Evolutionary conservation across 2,329 filamentous ascomycete species (phyloP), one percentile per base, ranked within the genome.

Genomic region (Zymoseptoria tritici): DNA sequence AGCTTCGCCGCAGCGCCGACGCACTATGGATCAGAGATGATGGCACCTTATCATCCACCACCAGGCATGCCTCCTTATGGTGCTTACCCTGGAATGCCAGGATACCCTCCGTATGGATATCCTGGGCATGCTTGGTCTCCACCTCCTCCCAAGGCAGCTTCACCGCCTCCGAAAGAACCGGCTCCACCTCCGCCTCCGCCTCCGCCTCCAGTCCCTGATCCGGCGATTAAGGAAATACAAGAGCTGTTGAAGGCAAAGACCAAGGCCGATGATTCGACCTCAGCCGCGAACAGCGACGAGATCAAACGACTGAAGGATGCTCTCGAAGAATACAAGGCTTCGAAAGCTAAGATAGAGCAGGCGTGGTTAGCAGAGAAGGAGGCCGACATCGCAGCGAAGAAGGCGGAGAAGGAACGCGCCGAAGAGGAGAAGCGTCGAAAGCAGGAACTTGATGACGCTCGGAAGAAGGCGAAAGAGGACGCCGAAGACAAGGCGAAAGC

Each of bases 341-440:
- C 67, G 59, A 56, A 64, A 7, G 58, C 62, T 21, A 67, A 59
- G 63, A 68, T 58, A 66, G 70, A 65, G 69, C 72, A 63, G 46
- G 63, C 61, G 29, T 66, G 61, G 61, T 52, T 60, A 19, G 65
- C 65, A 21, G 63, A 66, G 52, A 57, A 59, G 6, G 75, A 75
- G 53, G 66, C 67, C 8, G 65, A 70, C 31, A 70, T 65, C 8
- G 73, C 71, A 29, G 70, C 66, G 11, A 62, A 62, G 19, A 68
- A 67, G 6, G 68, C 67, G 9, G 63, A 64, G 52, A 64, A 70
- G 51, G 72, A 75, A 11, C 74, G 79, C 55, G 79, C 79, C n/a
- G 76, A 76, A 49, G 81, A 82, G 69, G 80, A 78, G 61, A 77
- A 78, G 21, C 76, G 77, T 49, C 77, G 78, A 21, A 78, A 78